Conservation (phyloP, 306 rosid genomes). For the Malus fusca region DNA sequence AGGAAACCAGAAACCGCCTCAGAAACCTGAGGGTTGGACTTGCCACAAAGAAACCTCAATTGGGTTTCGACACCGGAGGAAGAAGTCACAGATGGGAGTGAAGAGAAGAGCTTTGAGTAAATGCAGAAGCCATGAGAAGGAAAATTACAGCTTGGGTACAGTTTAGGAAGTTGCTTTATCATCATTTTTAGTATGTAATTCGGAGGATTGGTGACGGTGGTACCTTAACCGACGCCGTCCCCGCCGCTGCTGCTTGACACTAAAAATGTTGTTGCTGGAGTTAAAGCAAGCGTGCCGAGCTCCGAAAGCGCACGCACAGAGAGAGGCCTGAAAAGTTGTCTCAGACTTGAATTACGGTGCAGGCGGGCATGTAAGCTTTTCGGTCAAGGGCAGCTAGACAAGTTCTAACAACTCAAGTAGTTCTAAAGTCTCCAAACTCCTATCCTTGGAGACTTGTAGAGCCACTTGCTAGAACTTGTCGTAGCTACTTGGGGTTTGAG, state of each 20-base stretch:
- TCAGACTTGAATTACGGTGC: too few relatives aligned
- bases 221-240: neutral
- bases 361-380: too few relatives aligned
- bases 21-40: slow-evolving; percentile 29
- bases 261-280: neutral
- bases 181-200: slow-evolving; percentile 11
- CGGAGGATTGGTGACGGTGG: neutral
- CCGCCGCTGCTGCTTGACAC: neutral
- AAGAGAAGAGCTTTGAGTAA: slow-evolving; percentile 28
- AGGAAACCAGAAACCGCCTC: slow-evolving; percentile 59
- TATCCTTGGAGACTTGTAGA: neutral
- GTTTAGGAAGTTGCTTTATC: slow-evolving; percentile 16
- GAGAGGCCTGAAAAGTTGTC: neutral
- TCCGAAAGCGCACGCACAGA: neutral
- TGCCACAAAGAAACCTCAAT: slow-evolving; percentile 30
- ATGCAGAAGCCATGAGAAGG: neutral
- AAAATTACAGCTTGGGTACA: neutral
- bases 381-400: neutral
- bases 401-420: too few relatives aligned
- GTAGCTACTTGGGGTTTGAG: too few relatives aligned
- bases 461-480: neutral
- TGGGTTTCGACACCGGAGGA: slow-evolving; percentile 28
- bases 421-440: too few relatives aligned
- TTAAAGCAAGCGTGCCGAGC: neutral
- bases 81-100: slow-evolving; percentile 24